These are phyloP conservation scores for Multifurca ochricompacta DNA, from an alignment of 768 basidiomycete genomes.

Conservation along the genomic window DNA sequence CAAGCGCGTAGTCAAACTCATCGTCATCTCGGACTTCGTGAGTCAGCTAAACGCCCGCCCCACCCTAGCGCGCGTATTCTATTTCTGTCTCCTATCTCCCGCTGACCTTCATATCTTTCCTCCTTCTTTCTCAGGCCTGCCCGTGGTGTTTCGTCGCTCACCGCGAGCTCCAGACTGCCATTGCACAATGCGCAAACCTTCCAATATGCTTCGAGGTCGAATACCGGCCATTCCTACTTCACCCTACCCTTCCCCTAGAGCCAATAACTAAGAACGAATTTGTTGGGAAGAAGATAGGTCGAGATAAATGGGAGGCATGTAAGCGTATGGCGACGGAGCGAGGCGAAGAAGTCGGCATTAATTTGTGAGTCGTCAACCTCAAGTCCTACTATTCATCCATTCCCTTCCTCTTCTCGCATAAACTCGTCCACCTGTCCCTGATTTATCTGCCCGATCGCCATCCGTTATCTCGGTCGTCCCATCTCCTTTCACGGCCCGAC, in stretches of 20 bases:
- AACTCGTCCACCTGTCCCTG: not conserved
- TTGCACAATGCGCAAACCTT: conserved; percentile 29
- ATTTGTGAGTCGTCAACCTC: conserved; percentile 33
- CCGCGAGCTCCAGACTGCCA: conserved; percentile 33
- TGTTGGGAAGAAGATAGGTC: conserved; percentile 33
- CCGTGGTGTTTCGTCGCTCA: conserved; percentile 39
- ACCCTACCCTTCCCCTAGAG: conserved; percentile 30
- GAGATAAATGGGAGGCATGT: conserved; percentile 30
- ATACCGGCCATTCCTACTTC: conserved; percentile 41
- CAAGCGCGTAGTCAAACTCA: conserved; percentile 19
- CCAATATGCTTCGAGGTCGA: conserved; percentile 34
- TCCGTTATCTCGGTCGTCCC: conserved; percentile 24
- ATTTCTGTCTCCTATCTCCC: not conserved
- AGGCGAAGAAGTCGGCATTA: conserved; percentile 34
- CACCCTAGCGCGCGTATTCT: not conserved
- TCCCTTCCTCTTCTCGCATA: not conserved
- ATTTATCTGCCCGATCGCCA: not conserved
- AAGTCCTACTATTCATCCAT: conserved; percentile 14
- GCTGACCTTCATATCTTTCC: conserved; percentile 12
- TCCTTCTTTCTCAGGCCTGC: conserved; percentile 25
- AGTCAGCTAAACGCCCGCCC: conserved; percentile 19
- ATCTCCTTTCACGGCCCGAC: too few relatives aligned
- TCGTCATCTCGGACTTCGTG: conserved; percentile 30
- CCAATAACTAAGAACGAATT: conserved; percentile 26
- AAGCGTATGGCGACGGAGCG: conserved; percentile 28